Evolutionary conservation across 208 protist genomes (phyloP).

Genomic region (Trypanosoma congolense): DNA sequence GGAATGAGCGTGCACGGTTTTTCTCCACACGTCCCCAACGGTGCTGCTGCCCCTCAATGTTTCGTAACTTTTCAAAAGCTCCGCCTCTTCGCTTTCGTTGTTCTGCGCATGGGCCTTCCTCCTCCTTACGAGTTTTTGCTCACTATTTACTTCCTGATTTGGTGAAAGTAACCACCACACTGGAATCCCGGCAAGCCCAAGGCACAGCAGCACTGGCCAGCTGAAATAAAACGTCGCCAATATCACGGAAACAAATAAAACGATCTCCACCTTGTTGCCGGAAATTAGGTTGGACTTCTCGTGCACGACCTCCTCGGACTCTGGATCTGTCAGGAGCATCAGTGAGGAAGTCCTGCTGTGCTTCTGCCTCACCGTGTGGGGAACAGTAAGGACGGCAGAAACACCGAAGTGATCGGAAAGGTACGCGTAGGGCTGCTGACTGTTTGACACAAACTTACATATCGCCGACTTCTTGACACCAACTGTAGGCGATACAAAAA

Average conservation of each 20-base stretch:
- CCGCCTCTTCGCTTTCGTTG: constrained; percentile 26
- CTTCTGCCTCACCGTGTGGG: neutral
- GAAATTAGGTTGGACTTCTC: constrained; percentile 70
- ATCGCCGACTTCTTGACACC: constrained; percentile 30
- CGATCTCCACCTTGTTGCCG: constrained; percentile 34
- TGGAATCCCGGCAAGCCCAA: constrained; percentile 25
- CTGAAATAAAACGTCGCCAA: constrained; percentile 42
- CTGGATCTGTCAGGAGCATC: constrained; percentile 29
- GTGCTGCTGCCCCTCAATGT: constrained; percentile 33
- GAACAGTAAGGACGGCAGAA: constrained; percentile 25
- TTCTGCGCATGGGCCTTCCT: constrained; percentile 43
- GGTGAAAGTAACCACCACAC: constrained; percentile 36
- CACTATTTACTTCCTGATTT: constrained; percentile 32
- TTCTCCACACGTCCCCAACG: constrained; percentile 64
- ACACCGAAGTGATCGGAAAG: constrained; percentile 89
- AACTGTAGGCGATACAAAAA: constrained; percentile 58
- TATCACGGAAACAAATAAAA: constrained; percentile 27
- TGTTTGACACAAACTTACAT: constrained; percentile 80
- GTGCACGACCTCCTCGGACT: constrained; percentile 60
- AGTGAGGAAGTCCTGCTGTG: constrained; percentile 5
- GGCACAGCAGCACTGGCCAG: constrained; percentile 29
- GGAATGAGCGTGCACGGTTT: constrained; percentile 46
- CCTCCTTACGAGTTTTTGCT: constrained; percentile 32
- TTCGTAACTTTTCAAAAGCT: constrained; percentile 25
- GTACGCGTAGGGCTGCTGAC: constrained; percentile 76